These are phyloP conservation scores for Anastatica hierochuntica DNA, from an alignment of 345 rosid genomes.

Conservation along the genomic window DNA sequence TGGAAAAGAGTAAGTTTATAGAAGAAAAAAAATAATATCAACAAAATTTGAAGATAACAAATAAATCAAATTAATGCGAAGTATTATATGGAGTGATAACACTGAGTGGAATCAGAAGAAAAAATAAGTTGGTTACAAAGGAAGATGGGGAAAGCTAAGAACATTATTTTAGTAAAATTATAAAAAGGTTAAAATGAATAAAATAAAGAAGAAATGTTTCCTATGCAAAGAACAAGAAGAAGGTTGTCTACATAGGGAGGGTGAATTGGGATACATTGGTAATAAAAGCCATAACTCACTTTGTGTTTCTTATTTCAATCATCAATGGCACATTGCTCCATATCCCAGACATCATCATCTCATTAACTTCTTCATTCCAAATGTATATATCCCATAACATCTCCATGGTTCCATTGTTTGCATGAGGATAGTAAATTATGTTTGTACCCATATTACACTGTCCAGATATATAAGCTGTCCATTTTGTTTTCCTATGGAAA, in stretches of 20 bases:
- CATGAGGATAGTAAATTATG: slow-evolving; percentile 26
- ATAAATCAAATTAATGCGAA: neutral
- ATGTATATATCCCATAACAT: slow-evolving; percentile 35
- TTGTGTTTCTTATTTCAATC: slow-evolving; percentile 42
- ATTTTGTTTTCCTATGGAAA: neutral
- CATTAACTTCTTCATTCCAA: slow-evolving; percentile 14
- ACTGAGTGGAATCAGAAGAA: slow-evolving; percentile 9
- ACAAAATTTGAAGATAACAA: neutral
- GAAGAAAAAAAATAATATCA: neutral
- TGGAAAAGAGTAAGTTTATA: no score
- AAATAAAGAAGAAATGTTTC: slow-evolving; percentile 41
- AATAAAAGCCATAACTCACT: slow-evolving; percentile 45
- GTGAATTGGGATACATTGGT: slow-evolving; percentile 43
- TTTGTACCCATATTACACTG: slow-evolving; percentile 38
- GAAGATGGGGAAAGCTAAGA: slow-evolving; percentile 20
- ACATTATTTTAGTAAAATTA: neutral
- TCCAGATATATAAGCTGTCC: slow-evolving; percentile 23
- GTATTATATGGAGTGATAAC: neutral
- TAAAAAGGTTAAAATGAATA: slow-evolving; percentile 20
- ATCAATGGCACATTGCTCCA: slow-evolving; percentile 43
- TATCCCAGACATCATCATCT: slow-evolving; percentile 29
- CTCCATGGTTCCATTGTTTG: slow-evolving; percentile 19
- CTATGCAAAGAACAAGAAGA: slow-evolving; percentile 39
- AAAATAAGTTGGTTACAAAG: slow-evolving; percentile 17
- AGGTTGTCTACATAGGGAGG: slow-evolving; percentile 40